Base-by-base conservation (phyloP, 768 basidiomycete species). In the Boletus vinaceobasis region DNA sequence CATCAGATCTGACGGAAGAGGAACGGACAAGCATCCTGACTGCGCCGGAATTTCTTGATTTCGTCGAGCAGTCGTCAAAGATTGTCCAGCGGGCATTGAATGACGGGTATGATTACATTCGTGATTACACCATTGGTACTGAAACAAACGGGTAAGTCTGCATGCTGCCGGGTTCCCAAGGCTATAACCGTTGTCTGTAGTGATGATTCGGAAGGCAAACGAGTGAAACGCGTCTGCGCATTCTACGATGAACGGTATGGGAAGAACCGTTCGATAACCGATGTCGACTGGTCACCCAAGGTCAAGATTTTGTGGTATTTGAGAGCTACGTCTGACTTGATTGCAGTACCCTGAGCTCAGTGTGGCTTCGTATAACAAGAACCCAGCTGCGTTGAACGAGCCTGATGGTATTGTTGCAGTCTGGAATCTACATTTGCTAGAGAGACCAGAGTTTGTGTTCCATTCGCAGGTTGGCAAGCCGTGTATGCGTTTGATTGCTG, bases 281-380 rank as follows among this genome's bases (percentile, higher is more conserved):
- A 93, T 61, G 78, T 98, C 13, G 96, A 98, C 64, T 99, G 97
- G 97, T 98, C 95, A 48, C 92, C 92, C 3, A 98, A 98, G 78
- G 96, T 92, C 58, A 50, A 73, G 53, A 21, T 44, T 26, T 43
- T 17, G 27, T 54, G n/a, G 27, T 37, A 2, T 17, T 36, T 13
- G 21, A 35, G 26, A 36, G 2, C 32, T 5, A 32, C 10, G n/a
- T 43, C 49, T 57, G 47, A 53, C 48, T 21, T 5, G 37, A 38
- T 56, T 17, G 7, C 48, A 98, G 96, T 98, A 92, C 65, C 96
- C 94, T 7, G 97, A 99, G 72, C 82, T 99, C 26, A 90, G 88
- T 55, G 91, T 91, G 19, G 94, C 97, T 0, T 90, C 97, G 4
- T 99, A 99, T 68, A 99, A 98, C 77, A 98, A 97, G 77, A 98